Percentiles rank a stretch among this genome's conserved stretches.
Conservation (phyloP, 768 basidiomycete genomes). For the Brasilioporus rufonigricans region DNA sequence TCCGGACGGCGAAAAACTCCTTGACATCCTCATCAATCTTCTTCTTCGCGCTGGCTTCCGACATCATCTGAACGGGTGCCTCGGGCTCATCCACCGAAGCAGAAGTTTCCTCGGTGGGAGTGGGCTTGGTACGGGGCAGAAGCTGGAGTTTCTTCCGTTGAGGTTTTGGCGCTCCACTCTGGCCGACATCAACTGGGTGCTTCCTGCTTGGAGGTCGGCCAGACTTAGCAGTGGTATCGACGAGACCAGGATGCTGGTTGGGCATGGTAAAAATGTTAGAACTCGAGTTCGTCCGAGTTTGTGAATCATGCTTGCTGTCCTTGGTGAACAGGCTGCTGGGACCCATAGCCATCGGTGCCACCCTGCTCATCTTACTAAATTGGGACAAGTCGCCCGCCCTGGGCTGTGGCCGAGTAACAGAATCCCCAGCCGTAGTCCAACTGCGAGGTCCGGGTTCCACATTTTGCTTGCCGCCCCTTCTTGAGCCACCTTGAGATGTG, state of each 20-base stretch:
- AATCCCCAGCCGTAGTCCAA: too few relatives aligned
- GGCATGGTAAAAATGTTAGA: slow-evolving; percentile 91
- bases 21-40: too few relatives aligned
- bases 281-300: slow-evolving; percentile 74
- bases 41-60: too few relatives aligned
- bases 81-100: slow-evolving; percentile 51
- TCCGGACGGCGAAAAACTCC: slow-evolving; percentile 61
- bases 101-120: slow-evolving; percentile 46
- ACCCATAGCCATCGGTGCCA: slow-evolving; percentile 72
- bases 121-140: slow-evolving; percentile 66
- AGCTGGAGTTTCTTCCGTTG: slow-evolving; percentile 74
- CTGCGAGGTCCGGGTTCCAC: slow-evolving; percentile 72
- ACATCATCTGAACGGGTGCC: slow-evolving; percentile 42
- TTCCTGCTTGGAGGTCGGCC: slow-evolving; percentile 49
- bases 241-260: slow-evolving; percentile 56
- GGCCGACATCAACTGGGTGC: slow-evolving; percentile 48
- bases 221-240: slow-evolving; percentile 53
- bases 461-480: slow-evolving; percentile 74
- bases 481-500: slow-evolving; percentile 90
- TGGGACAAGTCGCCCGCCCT: slow-evolving; percentile 85
- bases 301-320: slow-evolving; percentile 63
- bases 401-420: slow-evolving; percentile 60
- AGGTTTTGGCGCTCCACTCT: slow-evolving; percentile 44
- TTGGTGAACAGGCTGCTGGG: slow-evolving; percentile 83
- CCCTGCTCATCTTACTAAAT: slow-evolving; percentile 83